Evolutionary conservation across 495 filamentous ascomycete species (phyloP).

Genomic region (Immersiella caudata): DNA sequence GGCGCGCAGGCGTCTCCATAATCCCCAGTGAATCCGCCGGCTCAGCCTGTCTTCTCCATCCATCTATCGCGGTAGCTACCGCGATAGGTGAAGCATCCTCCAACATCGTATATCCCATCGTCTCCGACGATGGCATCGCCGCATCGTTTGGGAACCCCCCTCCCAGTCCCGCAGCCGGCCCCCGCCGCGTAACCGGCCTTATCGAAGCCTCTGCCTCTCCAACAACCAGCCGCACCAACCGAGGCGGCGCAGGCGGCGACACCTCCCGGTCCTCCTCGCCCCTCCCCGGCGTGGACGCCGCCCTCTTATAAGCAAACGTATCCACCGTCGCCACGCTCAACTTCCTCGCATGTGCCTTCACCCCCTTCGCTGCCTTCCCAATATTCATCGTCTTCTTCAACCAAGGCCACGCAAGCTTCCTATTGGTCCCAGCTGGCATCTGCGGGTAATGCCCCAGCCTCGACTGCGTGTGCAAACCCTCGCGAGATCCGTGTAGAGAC

Average conservation of each 20-base stretch:
- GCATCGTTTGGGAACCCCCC: not conserved
- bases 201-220: not conserved
- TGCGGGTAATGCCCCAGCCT: slow-evolving; percentile 20
- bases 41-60: not conserved
- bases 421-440: not conserved
- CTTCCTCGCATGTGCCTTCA: slow-evolving; percentile 17
- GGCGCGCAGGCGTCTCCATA: not conserved
- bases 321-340: slow-evolving; percentile 24
- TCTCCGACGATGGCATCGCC: slow-evolving; percentile 6
- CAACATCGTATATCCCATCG: slow-evolving; percentile 1
- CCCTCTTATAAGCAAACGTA: slow-evolving; percentile 23
- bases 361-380: slow-evolving; percentile 2
- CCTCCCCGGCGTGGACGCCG: not conserved
- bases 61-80: not conserved
- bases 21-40: slow-evolving; percentile 7
- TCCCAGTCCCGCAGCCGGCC: slow-evolving; percentile 1
- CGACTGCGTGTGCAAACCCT: slow-evolving; percentile 11
- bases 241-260: not conserved
- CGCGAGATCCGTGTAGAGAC: not conserved
- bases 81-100: not conserved
- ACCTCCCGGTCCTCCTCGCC: not conserved
- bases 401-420: slow-evolving; percentile 35
- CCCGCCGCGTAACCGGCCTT: slow-evolving; percentile 23
- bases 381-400: slow-evolving; percentile 21
- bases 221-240: slow-evolving; percentile 7